Evolutionary conservation across 129 eudicot genomes (phyloP), one percentile per base, ranked within the genome.

Genomic region (Daucus carota): DNA sequence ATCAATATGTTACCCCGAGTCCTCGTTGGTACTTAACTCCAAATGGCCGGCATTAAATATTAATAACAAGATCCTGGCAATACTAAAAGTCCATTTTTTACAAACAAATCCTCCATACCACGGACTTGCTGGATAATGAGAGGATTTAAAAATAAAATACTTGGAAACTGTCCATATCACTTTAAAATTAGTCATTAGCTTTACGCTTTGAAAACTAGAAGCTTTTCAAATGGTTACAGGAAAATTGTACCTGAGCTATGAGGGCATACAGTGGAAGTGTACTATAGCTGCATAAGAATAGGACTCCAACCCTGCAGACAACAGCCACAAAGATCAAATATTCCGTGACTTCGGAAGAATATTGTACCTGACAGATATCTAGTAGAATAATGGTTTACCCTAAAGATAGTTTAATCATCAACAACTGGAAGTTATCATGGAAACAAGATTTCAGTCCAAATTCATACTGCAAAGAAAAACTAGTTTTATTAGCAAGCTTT

Each of bases 201-300:
- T 34, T 5, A 67, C 1, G 29, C 26, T 36, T 2, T 18, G 6
- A 40, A 36, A 69, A 22, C 18, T 38, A 69, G 29, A 12, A n/a
- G 31, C 48, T 38, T 36, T 22, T 20, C 48, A 38, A 69, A 22
- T 69, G 6, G 4, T 69, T 52, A 47, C 48, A 12, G 16, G 28
- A 40, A 59, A 43, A 41, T 44, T 20, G 65, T 75, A 89, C 97
- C 87, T 87, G 96, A 31, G 97, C 85, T 31, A 89, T 90, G 16
- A 87, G 87, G 75, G 92, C 92, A 43, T 87, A 92, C 4, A 89
- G 79, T 46, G 97, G 96, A 67, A 89, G 96, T 33, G 92, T 89
- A 43, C 88, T 89, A 42, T 89, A 89, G 76, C 97, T 89, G 86
- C 90, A 87, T 17, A 92, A 42, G 77, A 89, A 65, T 70, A 91